A percentile compares a stretch with the other conserved stretches of the same genome.
Conservation (phyloP, 139 green algal genomes). For the Chlamydomonas sp. region DNA sequence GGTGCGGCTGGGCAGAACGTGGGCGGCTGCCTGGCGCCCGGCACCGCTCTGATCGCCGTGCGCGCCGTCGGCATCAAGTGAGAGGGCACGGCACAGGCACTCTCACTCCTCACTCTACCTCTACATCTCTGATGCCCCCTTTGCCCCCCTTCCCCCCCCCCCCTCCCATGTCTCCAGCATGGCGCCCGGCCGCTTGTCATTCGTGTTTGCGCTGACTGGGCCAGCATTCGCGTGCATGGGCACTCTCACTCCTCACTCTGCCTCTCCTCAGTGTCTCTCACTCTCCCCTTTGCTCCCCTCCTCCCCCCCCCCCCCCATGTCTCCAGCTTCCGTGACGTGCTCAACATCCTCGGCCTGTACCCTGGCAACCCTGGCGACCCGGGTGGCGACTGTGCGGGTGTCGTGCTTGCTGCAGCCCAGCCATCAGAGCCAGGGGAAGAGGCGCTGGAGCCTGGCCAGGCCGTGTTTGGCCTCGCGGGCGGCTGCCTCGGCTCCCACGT, state of each 20-base stretch:
- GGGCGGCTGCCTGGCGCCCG: background rate
- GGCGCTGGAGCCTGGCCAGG: conserved; percentile 29
- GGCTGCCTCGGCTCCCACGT: conserved; percentile 69
- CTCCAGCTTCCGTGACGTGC: conserved; percentile 68
- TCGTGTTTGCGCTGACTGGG: no score
- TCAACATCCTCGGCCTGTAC: conserved; percentile 62
- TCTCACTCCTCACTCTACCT: no score
- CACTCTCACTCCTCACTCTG: no score
- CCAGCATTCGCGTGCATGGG: no score
- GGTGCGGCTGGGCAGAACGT: conserved; percentile 2
- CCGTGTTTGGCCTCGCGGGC: conserved; percentile 72
- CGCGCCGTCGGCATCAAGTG: conserved; percentile 62
- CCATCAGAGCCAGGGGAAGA: background rate
- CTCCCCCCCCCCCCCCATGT: no score
- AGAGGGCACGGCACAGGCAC: no score
- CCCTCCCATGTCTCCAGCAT: no score
- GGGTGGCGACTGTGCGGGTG: conserved; percentile 56
- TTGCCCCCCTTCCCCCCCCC: no score
- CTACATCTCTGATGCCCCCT: no score
- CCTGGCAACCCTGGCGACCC: conserved; percentile 46
- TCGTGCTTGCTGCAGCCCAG: conserved; percentile 35
- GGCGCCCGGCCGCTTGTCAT: no score
- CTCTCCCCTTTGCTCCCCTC: no score
- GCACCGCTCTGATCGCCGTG: conserved; percentile 38
- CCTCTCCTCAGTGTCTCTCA: no score